phyloP scores from a whole-genome alignment of 2,329 filamentous ascomycete species.

The Leptographium lundbergii region DNA sequence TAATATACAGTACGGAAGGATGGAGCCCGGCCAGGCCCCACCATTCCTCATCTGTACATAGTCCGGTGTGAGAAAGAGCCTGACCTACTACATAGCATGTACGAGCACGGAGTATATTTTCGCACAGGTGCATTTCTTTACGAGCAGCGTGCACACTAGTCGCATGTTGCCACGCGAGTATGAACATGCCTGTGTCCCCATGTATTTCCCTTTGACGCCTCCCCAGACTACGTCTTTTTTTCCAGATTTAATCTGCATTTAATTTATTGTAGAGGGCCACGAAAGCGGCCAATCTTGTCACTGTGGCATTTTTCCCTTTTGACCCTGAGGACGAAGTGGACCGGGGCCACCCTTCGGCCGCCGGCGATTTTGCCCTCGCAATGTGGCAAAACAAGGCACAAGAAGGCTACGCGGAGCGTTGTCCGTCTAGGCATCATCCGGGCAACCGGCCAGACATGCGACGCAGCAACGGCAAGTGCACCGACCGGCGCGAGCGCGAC shows the following conservation, averaged over 20 bases:
- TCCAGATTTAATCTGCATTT: not conserved
- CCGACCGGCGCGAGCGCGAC: too few relatives aligned
- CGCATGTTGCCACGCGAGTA: not conserved
- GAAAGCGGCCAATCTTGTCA: not conserved
- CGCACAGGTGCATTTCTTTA: not conserved
- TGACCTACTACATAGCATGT: too few relatives aligned
- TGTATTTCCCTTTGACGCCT: not conserved
- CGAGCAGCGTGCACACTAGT: not conserved
- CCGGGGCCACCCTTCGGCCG: too few relatives aligned
- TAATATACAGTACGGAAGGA: too few relatives aligned
- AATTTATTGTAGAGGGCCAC: not conserved
- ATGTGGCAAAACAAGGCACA: too few relatives aligned
- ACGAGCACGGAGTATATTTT: not conserved
- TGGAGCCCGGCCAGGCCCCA: not conserved
- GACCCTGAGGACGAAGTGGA: not conserved
- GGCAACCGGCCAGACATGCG: too few relatives aligned
- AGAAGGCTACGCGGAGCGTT: too few relatives aligned
- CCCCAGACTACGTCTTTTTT: not conserved
- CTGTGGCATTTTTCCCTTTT: not conserved
- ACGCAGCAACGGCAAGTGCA: too few relatives aligned
- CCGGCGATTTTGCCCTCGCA: too few relatives aligned
- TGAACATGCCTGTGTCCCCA: not conserved
- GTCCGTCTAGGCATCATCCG: too few relatives aligned
- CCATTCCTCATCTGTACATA: not conserved
- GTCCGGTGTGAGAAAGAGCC: not conserved